Percentiles rank a stretch among this genome's conserved stretches.
These are phyloP conservation scores for Wilcoxina mikolae DNA, from an alignment of 495 filamentous ascomycete species.

Conservation along the genomic window DNA sequence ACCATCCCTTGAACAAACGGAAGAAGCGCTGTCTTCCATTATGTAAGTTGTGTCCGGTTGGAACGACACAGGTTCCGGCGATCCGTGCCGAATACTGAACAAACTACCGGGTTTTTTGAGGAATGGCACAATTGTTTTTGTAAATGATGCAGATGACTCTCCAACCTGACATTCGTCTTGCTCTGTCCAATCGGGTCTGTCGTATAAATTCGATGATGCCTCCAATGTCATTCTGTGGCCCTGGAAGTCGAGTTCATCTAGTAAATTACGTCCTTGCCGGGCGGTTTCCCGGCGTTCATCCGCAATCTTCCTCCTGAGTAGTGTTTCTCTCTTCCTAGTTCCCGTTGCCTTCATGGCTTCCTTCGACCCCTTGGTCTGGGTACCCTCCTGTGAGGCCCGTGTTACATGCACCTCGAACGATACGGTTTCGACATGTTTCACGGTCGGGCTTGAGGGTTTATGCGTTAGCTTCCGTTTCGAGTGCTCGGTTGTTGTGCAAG, in stretches of 20 bases:
- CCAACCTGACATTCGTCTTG: constrained; percentile 13
- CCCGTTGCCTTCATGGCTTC: neutral
- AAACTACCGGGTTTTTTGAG: neutral
- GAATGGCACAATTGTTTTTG: neutral
- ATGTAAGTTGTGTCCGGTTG: neutral
- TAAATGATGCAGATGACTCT: constrained; percentile 2
- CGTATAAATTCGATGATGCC: neutral
- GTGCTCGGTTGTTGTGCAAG: constrained; percentile 15
- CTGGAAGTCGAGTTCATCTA: neutral
- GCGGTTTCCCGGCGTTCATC: neutral
- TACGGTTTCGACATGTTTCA: constrained; percentile 1
- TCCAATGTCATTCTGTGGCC: neutral
- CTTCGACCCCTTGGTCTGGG: too few species aligned
- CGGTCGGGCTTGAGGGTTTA: constrained; percentile 8
- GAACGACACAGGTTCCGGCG: neutral
- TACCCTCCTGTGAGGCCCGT: neutral
- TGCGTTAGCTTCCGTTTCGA: constrained; percentile 5
- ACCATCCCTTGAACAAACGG: constrained; percentile 5
- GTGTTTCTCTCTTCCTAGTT: neutral
- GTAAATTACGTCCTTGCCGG: neutral
- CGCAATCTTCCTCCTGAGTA: neutral
- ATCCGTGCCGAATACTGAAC: neutral
- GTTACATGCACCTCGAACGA: constrained; percentile 6
- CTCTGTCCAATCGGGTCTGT: constrained; percentile 16
- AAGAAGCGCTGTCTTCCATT: neutral